Percentiles rank a stretch among this genome's conserved stretches.
These are phyloP conservation scores for Lactarius pseudohatsudake DNA, from an alignment of 768 basidiomycete genomes.

Conservation along the genomic window DNA sequence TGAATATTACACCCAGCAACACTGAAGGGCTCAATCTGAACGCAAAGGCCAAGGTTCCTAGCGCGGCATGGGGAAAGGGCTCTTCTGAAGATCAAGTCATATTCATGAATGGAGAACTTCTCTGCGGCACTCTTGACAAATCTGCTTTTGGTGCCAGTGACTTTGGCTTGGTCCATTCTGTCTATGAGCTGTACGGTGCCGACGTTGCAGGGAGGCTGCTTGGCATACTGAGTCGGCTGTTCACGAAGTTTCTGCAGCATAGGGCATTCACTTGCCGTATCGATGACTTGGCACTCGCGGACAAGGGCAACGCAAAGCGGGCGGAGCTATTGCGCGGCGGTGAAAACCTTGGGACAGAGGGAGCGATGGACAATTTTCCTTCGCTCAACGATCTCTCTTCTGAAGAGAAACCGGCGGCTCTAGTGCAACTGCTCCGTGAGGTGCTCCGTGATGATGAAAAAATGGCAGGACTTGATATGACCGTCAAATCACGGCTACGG, in stretches of 20 bases:
- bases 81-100: conserved; percentile 81
- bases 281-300: conserved; percentile 93
- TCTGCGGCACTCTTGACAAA: conserved; percentile 95
- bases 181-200: conserved; percentile 93
- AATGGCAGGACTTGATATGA: conserved; percentile 95
- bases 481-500: conserved; percentile 81
- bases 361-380: conserved; percentile 89
- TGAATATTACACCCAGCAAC: conserved; percentile 83
- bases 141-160: conserved; percentile 95
- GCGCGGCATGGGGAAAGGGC: conserved; percentile 78
- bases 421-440: conserved; percentile 78
- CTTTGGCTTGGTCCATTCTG: conserved; percentile 95
- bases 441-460: conserved; percentile 93
- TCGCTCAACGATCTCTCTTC: conserved; percentile 55
- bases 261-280: conserved; percentile 98
- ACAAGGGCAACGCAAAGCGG: conserved; percentile 72
- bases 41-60: conserved; percentile 87
- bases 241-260: conserved; percentile 96
- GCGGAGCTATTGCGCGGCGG: conserved; percentile 65
- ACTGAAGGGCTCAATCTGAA: conserved; percentile 81
- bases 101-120: conserved; percentile 89
- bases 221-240: conserved; percentile 88
- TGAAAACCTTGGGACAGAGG: conserved; percentile 74
- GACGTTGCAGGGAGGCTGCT: conserved; percentile 87
- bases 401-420: conserved; percentile 54